Base-by-base conservation (phyloP, 1,139 yeast species). In the Meyerozyma smithsonii region DNA sequence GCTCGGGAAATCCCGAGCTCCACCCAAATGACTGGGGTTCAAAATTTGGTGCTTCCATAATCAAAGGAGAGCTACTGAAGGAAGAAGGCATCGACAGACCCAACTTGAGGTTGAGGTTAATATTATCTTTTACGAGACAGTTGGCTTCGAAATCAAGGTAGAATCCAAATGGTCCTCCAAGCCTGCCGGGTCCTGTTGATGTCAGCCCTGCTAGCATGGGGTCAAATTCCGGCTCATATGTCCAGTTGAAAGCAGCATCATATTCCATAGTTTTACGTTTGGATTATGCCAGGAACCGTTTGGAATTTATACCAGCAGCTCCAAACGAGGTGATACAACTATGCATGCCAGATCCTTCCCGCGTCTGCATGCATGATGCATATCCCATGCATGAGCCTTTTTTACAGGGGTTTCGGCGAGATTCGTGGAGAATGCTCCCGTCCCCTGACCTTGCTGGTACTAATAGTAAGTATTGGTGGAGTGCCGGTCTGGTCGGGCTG, bases 21-120 rank as follows among this genome's bases (percentile, higher is more conserved):
- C n/a, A n/a, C n/a, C n/a, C n/a, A n/a, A n/a, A n/a, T n/a, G 25
- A 12, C n/a, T 23, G 25, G 3, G 25, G 25, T 12, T 23, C 25
- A 23, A 23, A 23, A 4, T 11, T 23, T 5, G 24, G 8, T 8
- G 25, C 20, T 5, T 30, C 12, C 5, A 17, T 30, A 8, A 21
- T 30, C 21, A 30, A 10, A 16, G 34, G 34, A 10, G 34, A 30
- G 21, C n/a, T 8, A 14, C 14, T 10, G 4, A 30, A 16, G 11
- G 20, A 14, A 12, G 30, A 26, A 14, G 12, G 8, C 17, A 26
- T 14, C 15, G 30, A 8, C 30, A 26, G 20, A 3, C 34, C 34
- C 34, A 30, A 30, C 34, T 30, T 30, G 34, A 30, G 34, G 34
- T 30, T 30, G 21, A 30, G 34, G 15, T 30, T 30, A 11, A 30